phyloP scores from a whole-genome alignment of 208 protist species.

The Trypanosoma vivax region DNA sequence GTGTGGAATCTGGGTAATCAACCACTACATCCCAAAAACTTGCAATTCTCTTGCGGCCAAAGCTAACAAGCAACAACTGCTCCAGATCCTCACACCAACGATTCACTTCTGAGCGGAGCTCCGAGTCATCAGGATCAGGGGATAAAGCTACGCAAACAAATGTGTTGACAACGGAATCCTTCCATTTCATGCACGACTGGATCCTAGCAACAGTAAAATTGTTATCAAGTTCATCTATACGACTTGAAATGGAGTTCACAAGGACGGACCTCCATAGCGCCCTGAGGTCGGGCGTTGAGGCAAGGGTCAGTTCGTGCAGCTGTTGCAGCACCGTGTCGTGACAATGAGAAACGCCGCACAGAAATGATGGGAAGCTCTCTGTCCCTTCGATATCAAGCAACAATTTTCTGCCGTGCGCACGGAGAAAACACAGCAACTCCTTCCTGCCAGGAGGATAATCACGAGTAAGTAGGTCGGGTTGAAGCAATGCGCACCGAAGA shows the following conservation, averaged over 20 bases:
- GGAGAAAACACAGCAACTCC: slow-evolving; percentile 45
- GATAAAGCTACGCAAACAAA: slow-evolving; percentile 60
- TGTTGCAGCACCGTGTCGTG: slow-evolving; percentile 36
- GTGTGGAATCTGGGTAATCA: slow-evolving; percentile 77
- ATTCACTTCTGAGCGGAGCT: slow-evolving; percentile 35
- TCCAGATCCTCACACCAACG: slow-evolving; percentile 65
- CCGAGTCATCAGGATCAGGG: slow-evolving; percentile 11
- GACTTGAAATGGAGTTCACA: slow-evolving; percentile 36
- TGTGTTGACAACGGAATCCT: slow-evolving; percentile 55
- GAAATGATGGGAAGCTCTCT: background rate
- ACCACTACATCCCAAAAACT: slow-evolving; percentile 82
- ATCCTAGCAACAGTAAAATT: slow-evolving; percentile 55
- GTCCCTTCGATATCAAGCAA: slow-evolving; percentile 11
- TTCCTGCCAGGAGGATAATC: slow-evolving; percentile 39
- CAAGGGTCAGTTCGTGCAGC: slow-evolving; percentile 64
- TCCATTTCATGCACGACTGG: slow-evolving; percentile 49
- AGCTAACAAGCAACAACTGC: slow-evolving; percentile 42
- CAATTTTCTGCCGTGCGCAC: slow-evolving; percentile 24
- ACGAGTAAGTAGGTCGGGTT: slow-evolving; percentile 55
- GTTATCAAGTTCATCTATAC: slow-evolving; percentile 47
- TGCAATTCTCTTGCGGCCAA: slow-evolving; percentile 49
- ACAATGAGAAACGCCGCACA: slow-evolving; percentile 1
- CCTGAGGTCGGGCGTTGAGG: slow-evolving; percentile 44
- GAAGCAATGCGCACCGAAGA: slow-evolving; percentile 54
- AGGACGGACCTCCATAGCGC: slow-evolving; percentile 53